Evolutionary conservation across 2,329 filamentous ascomycete genomes (phyloP).

Genomic region (Beauveria rudraprayagi): DNA sequence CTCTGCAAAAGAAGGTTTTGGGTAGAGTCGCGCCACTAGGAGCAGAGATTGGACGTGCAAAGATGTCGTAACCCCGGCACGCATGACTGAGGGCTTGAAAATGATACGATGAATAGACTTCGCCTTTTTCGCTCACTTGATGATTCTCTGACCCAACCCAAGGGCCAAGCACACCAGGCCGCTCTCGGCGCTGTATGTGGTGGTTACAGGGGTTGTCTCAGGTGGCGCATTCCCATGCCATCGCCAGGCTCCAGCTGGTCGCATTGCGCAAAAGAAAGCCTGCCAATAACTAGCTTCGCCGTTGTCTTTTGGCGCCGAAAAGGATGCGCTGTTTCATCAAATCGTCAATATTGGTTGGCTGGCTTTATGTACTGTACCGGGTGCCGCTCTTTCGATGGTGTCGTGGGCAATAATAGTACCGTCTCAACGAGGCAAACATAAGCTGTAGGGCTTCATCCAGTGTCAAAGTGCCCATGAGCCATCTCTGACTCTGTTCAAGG

Average conservation of each 20-base stretch:
- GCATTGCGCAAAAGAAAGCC: background rate
- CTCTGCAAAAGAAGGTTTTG: background rate
- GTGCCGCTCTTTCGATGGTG: background rate
- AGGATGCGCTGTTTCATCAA: background rate
- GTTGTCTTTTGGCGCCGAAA: background rate
- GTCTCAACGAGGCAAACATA: background rate
- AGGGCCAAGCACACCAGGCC: background rate
- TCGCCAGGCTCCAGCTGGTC: background rate
- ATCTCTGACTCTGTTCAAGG: background rate
- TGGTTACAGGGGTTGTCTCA: background rate
- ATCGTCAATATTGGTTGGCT: no score
- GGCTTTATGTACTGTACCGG: background rate
- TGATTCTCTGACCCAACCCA: background rate
- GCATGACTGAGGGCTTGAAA: background rate
- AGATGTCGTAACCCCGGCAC: background rate
- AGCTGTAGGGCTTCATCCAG: constrained; percentile 2
- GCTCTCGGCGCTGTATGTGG: background rate
- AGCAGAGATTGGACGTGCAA: background rate
- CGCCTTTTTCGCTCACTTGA: background rate
- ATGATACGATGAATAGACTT: background rate
- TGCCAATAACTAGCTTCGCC: background rate
- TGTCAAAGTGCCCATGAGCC: constrained; percentile 1
- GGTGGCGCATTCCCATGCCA: background rate
- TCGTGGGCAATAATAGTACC: background rate
- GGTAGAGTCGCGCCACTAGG: background rate